phyloP scores from a whole-genome alignment of 2,329 filamentous ascomycete genomes.

The Arthrobotrys megalospora region DNA sequence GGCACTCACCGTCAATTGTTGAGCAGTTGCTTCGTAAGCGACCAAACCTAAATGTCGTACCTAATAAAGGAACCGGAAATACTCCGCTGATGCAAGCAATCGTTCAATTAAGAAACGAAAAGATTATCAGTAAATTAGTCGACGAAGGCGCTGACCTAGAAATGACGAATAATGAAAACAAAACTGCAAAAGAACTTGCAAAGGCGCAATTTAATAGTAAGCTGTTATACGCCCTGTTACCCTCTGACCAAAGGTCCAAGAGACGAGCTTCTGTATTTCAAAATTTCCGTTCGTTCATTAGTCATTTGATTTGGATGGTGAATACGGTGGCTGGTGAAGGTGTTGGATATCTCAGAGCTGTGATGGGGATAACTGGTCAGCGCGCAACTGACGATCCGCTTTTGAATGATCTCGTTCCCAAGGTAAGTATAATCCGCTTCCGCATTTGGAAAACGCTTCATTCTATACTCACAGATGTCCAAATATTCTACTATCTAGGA shows the following conservation, averaged over 20 bases:
- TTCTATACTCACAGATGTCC: background rate
- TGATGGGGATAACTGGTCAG: conserved; percentile 3
- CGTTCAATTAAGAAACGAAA: conserved; percentile 8
- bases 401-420: background rate
- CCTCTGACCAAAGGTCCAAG: background rate
- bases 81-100: conserved; percentile 19
- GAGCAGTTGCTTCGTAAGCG: conserved; percentile 11
- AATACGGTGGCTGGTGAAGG: conserved; percentile 9
- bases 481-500: background rate
- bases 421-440: background rate
- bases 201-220: conserved; percentile 9
- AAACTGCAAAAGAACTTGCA: conserved; percentile 9
- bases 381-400: conserved; percentile 6
- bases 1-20: conserved; percentile 3
- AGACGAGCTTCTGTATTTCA: conserved; percentile 4
- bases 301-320: conserved; percentile 9
- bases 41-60: background rate
- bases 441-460: too few species aligned
- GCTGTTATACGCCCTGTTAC: conserved; percentile 1
- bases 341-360: background rate
- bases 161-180: background rate
- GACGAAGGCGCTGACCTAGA: conserved; percentile 4
- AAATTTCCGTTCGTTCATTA: conserved; percentile 12
- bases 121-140: conserved; percentile 3
- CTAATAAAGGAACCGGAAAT: background rate